Evolutionary conservation across 768 basidiomycete genomes (phyloP).

Genomic region (Boletus sp.): DNA sequence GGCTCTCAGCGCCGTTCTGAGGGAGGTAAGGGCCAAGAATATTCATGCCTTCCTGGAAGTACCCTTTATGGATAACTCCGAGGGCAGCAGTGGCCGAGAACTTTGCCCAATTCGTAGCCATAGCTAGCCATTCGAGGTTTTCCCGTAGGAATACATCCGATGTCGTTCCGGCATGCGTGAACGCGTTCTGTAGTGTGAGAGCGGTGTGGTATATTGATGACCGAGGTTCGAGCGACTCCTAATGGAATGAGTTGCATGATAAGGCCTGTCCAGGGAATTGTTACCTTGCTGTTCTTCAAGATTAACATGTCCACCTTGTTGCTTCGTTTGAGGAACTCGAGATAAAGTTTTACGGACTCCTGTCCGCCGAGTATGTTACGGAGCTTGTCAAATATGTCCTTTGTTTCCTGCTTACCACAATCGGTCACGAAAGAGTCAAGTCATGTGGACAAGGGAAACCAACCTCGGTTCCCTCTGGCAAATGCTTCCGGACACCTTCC

Average conservation of each 20-base stretch:
- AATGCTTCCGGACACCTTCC: conserved; percentile 63
- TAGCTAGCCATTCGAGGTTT: conserved; percentile 94
- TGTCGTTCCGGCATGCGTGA: conserved; percentile 97
- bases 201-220: conserved; percentile 98
- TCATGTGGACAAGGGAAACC: conserved; percentile 16
- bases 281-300: conserved; percentile 88
- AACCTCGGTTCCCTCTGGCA: conserved; percentile 70
- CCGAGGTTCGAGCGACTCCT: conserved; percentile 90
- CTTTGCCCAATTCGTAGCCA: conserved; percentile 97
- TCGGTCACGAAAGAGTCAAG: conserved; percentile 7
- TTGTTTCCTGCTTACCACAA: conserved; percentile 46
- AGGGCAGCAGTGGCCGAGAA: conserved; percentile 97
- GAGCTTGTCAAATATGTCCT: conserved; percentile 68
- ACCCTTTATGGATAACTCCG: conserved; percentile 97
- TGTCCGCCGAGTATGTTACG: conserved; percentile 85
- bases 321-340: conserved; percentile 93
- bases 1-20: conserved; percentile 69
- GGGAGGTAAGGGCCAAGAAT: conserved; percentile 96
- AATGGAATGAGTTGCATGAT: conserved; percentile 7
- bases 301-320: conserved; percentile 92
- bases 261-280: not conserved
- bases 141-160: conserved; percentile 92
- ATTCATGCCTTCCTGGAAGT: conserved; percentile 88
- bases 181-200: conserved; percentile 94
- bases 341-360: conserved; percentile 88